Conservation (phyloP, 2,329 filamentous ascomycete species). For the Xylaria multiplex region DNA sequence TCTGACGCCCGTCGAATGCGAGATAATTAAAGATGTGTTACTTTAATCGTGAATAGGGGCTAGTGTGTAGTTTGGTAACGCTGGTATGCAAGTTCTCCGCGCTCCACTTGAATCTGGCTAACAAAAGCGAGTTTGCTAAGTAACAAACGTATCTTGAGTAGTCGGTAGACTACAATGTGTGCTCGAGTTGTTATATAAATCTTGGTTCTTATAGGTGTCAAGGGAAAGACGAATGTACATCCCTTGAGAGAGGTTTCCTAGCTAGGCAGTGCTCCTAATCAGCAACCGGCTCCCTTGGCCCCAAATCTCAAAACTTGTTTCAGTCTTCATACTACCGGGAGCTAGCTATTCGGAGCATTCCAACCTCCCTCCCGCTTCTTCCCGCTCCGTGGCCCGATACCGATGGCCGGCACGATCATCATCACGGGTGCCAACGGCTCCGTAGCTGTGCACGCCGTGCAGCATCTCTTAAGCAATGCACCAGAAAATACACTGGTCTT, state of each 20-base stretch:
- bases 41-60: neutral
- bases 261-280: neutral
- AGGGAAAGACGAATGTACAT: neutral
- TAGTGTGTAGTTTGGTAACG: neutral
- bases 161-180: neutral
- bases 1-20: neutral
- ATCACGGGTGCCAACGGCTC: slow-evolving; percentile 55
- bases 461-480: slow-evolving; percentile 38
- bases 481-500: slow-evolving; percentile 45
- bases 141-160: neutral
- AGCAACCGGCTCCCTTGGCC: neutral
- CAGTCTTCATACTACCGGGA: too few species aligned
- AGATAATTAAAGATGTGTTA: neutral
- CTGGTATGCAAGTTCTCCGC: neutral
- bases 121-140: neutral
- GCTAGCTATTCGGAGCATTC: neutral
- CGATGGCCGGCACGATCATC: slow-evolving; percentile 50
- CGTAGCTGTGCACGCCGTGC: slow-evolving; percentile 40
- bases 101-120: neutral
- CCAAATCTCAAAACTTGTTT: neutral
- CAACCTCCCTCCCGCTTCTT: neutral
- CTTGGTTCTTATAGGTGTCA: too few species aligned
- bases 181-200: neutral
- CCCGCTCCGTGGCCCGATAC: neutral
- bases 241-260: neutral